phyloP scores from a whole-genome alignment of 73 alveolate species.

The Symbiodinium natans region DNA sequence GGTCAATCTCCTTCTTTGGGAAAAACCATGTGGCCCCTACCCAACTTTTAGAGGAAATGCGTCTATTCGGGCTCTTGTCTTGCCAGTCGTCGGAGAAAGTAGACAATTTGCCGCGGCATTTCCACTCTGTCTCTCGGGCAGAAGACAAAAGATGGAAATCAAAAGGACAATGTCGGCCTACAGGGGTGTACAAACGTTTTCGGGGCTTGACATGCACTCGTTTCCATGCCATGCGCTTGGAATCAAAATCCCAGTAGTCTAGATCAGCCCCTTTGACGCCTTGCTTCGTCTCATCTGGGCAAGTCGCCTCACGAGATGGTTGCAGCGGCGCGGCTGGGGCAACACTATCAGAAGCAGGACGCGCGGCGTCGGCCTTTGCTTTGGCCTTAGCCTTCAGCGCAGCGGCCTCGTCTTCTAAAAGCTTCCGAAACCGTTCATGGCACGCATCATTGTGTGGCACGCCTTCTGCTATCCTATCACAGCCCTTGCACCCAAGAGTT shows the following conservation, averaged over 20 bases:
- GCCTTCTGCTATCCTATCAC: not conserved
- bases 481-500: not conserved
- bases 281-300: too few relatives aligned
- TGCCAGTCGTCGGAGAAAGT: not conserved
- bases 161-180: not conserved
- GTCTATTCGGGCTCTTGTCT: not conserved
- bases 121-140: not conserved
- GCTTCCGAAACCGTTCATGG: not conserved
- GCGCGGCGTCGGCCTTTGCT: too few relatives aligned
- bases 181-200: not conserved
- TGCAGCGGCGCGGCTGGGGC: too few relatives aligned
- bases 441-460: not conserved
- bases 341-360: too few relatives aligned
- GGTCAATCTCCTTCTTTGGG: not conserved
- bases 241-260: slow-evolving; percentile 12
- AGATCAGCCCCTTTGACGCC: not conserved
- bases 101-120: not conserved
- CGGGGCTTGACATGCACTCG: not conserved
- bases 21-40: not conserved
- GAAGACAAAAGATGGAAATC: not conserved
- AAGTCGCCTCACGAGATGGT: too few relatives aligned
- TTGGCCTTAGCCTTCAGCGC: not conserved
- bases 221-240: not conserved
- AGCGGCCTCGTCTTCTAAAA: not conserved
- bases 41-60: not conserved